Conservation (phyloP, 2,329 filamentous ascomycete species). For the Diaporthe batatas region DNA sequence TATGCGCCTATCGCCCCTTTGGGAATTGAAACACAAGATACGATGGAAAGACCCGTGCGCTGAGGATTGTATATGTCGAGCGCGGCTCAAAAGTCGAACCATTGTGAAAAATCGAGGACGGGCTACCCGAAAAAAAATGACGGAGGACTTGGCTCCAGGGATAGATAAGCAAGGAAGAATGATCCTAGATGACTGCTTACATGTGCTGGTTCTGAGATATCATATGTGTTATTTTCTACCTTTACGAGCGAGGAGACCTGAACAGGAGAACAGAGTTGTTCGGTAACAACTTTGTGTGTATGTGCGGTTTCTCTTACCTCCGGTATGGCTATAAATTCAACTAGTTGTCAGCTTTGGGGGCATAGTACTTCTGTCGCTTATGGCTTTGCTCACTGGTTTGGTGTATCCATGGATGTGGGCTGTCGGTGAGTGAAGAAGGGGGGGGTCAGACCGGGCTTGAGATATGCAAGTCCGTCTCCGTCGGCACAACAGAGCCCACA, state of each 20-base stretch:
- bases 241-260: too few relatives aligned
- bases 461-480: constrained; percentile 11
- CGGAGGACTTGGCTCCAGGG: neutral
- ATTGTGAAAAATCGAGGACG: neutral
- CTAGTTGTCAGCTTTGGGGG: neutral
- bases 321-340: neutral
- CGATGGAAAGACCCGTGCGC: neutral
- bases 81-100: too few relatives aligned
- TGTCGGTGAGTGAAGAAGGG: neutral
- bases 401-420: too few relatives aligned
- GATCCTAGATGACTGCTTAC: neutral
- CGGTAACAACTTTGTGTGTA: neutral
- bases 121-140: too few relatives aligned
- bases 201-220: neutral
- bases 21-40: neutral
- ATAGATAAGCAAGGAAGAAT: neutral
- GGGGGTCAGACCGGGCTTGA: neutral
- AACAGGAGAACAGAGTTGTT: neutral
- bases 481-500: neutral
- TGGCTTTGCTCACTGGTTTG: neutral
- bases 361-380: neutral
- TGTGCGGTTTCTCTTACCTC: neutral
- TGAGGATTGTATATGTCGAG: neutral
- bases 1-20: constrained; percentile 20
- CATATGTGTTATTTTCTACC: neutral